Percentiles rank a stretch among this genome's conserved stretches.
These are phyloP conservation scores for Basidiobolus meristosporus DNA, from an alignment of 371 early-diverging fungal genomes.

Conservation along the genomic window DNA sequence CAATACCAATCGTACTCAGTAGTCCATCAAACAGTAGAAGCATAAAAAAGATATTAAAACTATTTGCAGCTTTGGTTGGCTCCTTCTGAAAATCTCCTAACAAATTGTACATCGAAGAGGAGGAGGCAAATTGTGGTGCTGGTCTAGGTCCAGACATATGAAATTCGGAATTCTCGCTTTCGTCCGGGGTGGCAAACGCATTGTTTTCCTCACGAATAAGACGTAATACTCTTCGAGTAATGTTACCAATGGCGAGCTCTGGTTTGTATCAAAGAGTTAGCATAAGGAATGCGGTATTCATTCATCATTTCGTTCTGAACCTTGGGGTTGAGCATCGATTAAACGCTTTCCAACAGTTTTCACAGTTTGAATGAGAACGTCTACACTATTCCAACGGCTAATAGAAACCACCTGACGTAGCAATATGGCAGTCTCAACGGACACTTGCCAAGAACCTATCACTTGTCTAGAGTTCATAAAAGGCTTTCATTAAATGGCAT, in stretches of 20 bases:
- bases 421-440: slow-evolving; percentile 61
- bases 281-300: background rate
- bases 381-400: slow-evolving; percentile 48
- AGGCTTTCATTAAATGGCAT: background rate
- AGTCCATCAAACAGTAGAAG: too few relatives aligned
- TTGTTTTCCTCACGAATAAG: slow-evolving; percentile 55
- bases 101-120: too few relatives aligned
- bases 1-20: too few relatives aligned
- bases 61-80: too few relatives aligned
- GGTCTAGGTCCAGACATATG: too few relatives aligned
- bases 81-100: too few relatives aligned
- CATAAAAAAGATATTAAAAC: too few relatives aligned
- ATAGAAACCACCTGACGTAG: slow-evolving; percentile 58
- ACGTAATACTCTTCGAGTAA: slow-evolving; percentile 61
- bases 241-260: slow-evolving; percentile 78
- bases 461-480: slow-evolving; percentile 31
- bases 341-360: slow-evolving; percentile 45
- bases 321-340: slow-evolving; percentile 65
- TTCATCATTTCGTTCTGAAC: slow-evolving; percentile 8
- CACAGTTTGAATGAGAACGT: slow-evolving; percentile 33
- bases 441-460: slow-evolving; percentile 48
- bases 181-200: too few relatives aligned
- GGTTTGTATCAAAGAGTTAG: background rate
- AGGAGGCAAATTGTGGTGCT: too few relatives aligned
- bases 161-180: too few relatives aligned